Evolutionary conservation across 2,329 filamentous ascomycete species (phyloP).

Genomic region (Ceratocystis albifundus): DNA sequence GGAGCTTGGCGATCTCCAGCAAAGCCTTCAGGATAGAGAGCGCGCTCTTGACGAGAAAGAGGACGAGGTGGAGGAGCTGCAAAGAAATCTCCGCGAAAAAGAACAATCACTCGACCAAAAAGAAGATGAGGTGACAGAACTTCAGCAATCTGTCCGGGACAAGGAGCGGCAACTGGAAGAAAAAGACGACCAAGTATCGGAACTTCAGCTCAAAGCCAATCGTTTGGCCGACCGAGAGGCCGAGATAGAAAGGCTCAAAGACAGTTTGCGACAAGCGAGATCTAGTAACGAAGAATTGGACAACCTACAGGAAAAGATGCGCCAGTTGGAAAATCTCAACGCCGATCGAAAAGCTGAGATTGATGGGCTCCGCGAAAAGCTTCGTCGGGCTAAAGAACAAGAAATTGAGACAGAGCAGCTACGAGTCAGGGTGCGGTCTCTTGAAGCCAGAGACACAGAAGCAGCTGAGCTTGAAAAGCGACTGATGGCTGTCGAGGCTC

Average conservation of each 20-base stretch:
- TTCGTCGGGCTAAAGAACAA: slow-evolving; percentile 18
- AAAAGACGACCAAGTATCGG: slow-evolving; percentile 9
- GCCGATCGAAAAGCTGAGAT: slow-evolving; percentile 18
- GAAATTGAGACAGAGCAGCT: slow-evolving; percentile 21
- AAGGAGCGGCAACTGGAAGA: background rate
- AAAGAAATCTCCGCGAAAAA: slow-evolving; percentile 27
- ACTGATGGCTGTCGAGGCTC: slow-evolving; percentile 42
- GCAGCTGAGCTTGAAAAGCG: slow-evolving; percentile 34
- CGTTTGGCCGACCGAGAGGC: slow-evolving; percentile 17
- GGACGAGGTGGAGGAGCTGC: slow-evolving; percentile 30
- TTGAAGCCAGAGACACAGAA: slow-evolving; percentile 19
- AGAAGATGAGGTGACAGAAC: slow-evolving; percentile 20
- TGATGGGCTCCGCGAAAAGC: slow-evolving; percentile 15
- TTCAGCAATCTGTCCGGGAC: slow-evolving; percentile 33
- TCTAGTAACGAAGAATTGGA: slow-evolving; percentile 4
- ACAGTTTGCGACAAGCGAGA: slow-evolving; percentile 15
- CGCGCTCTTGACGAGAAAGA: slow-evolving; percentile 16
- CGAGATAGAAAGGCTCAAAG: slow-evolving; percentile 20
- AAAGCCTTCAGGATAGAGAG: slow-evolving; percentile 15
- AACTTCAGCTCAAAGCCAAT: slow-evolving; percentile 19
- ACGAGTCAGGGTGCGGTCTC: slow-evolving; percentile 4
- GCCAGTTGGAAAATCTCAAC: slow-evolving; percentile 15
- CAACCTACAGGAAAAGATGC: slow-evolving; percentile 17
- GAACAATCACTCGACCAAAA: slow-evolving; percentile 18
- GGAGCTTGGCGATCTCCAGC: slow-evolving; percentile 31